Base-by-base conservation (phyloP, 345 rosid species). In the Streptanthus diversifolius region DNA sequence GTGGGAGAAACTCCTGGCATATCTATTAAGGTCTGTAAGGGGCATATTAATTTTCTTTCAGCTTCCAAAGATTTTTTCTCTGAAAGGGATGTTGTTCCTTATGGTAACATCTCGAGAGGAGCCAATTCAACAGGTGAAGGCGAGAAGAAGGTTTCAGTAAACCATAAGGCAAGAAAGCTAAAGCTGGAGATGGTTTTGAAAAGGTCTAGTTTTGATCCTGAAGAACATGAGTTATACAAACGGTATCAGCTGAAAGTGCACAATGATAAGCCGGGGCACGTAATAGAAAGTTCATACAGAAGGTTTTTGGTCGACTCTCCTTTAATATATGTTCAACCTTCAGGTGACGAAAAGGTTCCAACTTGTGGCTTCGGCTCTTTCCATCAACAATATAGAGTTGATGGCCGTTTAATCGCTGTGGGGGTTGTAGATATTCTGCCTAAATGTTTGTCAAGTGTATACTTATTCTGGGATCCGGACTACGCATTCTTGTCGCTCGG, bases 391-490 rank as follows among this genome's bases (percentile, higher is more conserved):
- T 95, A 92, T 75, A 69, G 87, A 68, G 70, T 95, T 55, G 92
- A 91, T 76, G 99, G 95, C 27, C 88, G 47, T 75, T 83, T 95
- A 29, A 84, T 95, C 68, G 99, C 99, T 18, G 98, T 92, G 8
- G 99, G 99, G 30, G 98, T 95, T 39, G 59, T 95, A 27, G 99
- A 95, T 80, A 82, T 91, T 66, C 96, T 95, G 51, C 99, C 99
- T 44, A 84, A 80, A 80, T 92, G 99, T 81, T 76, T 95, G 84
- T 95, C 98, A 7, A 95, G 99, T 81, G 91, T 87, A 66, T 95
- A 91, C 80, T 63, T 95, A 41, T 91, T 95, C 77, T 95, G 99
- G 99, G 99, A 95, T 78, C 99, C 99, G 40, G 99, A 92, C 68
- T 86, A 83, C 71, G 93, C 98, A 30, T 88, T 82, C 77, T 70